Evolutionary conservation across 2,329 filamentous ascomycete genomes (phyloP), one percentile per base, ranked within the genome.

Genomic region (Clarireedia hainanense): DNA sequence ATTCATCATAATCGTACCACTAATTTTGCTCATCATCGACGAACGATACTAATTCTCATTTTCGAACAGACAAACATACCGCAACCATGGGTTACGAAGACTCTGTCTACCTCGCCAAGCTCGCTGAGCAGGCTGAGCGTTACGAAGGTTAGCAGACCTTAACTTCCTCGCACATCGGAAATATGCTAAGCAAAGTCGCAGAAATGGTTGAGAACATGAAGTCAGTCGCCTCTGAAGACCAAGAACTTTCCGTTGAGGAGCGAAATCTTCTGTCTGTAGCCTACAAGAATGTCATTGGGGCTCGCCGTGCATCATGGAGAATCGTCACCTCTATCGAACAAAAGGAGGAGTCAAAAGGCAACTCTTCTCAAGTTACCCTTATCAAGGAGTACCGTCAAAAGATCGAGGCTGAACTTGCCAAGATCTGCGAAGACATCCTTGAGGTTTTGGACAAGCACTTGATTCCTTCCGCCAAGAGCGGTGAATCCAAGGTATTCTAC

Each of bases 201-300:
- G 94, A 97, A 80, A 97, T 97, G 92, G 92, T 97, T 69, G 91
- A 86, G 73, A 96, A 92, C 81, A 97, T 97, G 94, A 97, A 97
- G 89, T 91, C 96, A 87, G 92, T 97, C 71, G 92, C 92, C 76
- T 95, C 96, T 80, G 85, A 88, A 84, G 83, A 80, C 67, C 81
- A 82, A 69, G 88, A 91, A 76, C 86, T 92, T 70, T 86, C 85
- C 64, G 92, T 97, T 68, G 92, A 97, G 75, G 94, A 99, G 86
- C 90, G 92, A 76, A 97, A 97, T 80, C 88, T 99, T 64, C 86
- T 99, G 65, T 96, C 90, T 65, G 94, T 97, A 71, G 92, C 92
- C 74, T 99, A 99, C 87, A 99, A 99, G 89, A 99, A 99, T 78
- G 94, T 99, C 60, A 90, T 99, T 70, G 92, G 94, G 70, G 95